Base-by-base conservation (phyloP, 768 basidiomycete species). In the Leccinellum rugosiceps region DNA sequence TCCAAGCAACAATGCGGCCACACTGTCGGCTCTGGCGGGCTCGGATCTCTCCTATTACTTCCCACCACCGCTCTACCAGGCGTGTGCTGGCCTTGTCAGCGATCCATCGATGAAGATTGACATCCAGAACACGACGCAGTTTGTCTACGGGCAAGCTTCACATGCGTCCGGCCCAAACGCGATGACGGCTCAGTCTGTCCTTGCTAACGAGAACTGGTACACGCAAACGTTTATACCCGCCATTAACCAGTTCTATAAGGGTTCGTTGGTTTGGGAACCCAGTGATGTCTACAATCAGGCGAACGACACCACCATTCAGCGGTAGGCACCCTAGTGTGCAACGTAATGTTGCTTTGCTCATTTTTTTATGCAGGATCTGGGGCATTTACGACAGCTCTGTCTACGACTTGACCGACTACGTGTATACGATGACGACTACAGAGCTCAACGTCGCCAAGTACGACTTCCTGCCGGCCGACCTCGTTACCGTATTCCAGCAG, bases 331-430 rank as follows among this genome's bases (percentile, higher is more conserved):
- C 60, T 17, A 15, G 19, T 51, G 58, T 46, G 49, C 56, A 14
- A 47, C 55, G 64, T 65, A 46, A 21, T 19, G 17, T 41, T 41
- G 19, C 1, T 41, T 50, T 55, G 31, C 38, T 54, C 30, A 10
- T 35, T 41, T 35, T n/a, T 9, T 58, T 23, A 43, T 31, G 14
- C 52, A 77, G 85, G 59, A 75, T 76, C 56, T 85, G 87, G 83
- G 86, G 74, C 0, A 78, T 87, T 51, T 86, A 82, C 71, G 72
- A 87, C 14, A 74, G 73, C 55, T 70, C 70, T 31, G 69, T 90
- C 31, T 90, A 84, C 69, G 86, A 88, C 63, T 64, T 88, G 31
- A 81, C 83, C 11, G 83, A 88, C 70, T 90, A 90, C 67, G 75
- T 88, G 62, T 78, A 82, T 65, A 88, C 87, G 0, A 65, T 80